Base-by-base conservation (phyloP, 441 rosid genomes). In the Kokia cookei region DNA sequence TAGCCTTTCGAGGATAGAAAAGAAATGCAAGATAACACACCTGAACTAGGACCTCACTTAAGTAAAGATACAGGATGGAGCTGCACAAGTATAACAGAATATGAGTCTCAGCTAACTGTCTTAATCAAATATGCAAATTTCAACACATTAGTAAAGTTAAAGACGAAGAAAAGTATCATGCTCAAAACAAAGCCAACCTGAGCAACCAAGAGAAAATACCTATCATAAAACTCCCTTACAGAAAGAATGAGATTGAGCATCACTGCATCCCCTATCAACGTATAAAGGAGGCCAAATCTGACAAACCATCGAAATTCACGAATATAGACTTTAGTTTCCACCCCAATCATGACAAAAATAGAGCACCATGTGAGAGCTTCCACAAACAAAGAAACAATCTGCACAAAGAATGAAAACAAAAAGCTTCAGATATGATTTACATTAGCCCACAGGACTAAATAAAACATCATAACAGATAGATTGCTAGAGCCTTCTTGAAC, bases 301-400 rank as follows among this genome's bases (percentile, higher is more conserved):
- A 97, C 95, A 85, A 86, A 88, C 99, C 99, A 97, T 71, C 99
- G 96, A 67, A 93, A 81, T 65, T 97, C 96, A 42, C 67, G 78
- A 79, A 97, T 82, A 80, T 97, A 97, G 62, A 91, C 86, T 80
- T 89, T 93, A 43, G 93, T 91, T 84, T 94, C 99, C 60, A 93
- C 79, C 61, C 75, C 77, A 75, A 87, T 88, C 98, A 94, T 82
- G 74, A 90, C 82, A 73, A 97, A 79, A 79, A 84, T 73, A 77
- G 90, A 87, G 82, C 94, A 89, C 99, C 99, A 96, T 82, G 97
- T 82, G 59, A 90, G 80, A 74, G 95, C 90, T 85, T 93, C 94
- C 76, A 88, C 82, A 48, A 80, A 77, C 90, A 91, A 75, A 75
- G 97, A 93, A 79, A 87, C 79, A 57, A 85, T 84, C 99, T 96